Conservation (phyloP, 352 stramenopile species). For the Saprolegnia diclina region DNA sequence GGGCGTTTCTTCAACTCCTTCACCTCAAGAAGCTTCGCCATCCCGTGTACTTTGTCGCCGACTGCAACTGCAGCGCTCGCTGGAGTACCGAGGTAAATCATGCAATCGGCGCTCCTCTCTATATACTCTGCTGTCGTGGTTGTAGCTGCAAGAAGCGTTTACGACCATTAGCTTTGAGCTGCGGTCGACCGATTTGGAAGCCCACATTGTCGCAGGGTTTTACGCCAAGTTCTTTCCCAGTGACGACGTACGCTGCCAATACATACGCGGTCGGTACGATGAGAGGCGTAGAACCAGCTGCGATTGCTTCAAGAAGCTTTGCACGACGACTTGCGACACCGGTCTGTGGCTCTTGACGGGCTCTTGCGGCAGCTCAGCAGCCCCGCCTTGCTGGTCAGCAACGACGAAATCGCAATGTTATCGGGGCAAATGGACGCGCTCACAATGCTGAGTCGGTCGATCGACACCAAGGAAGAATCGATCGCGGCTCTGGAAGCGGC, state of each 20-base stretch:
- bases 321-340: slow-evolving; percentile 18
- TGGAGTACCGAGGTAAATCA: slow-evolving; percentile 27
- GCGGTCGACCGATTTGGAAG: neutral
- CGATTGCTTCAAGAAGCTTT: slow-evolving; percentile 8
- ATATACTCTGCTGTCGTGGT: neutral
- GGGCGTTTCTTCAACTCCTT: slow-evolving; percentile 6
- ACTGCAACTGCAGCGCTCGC: neutral
- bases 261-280: neutral
- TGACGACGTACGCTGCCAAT: neutral
- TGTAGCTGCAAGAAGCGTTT: slow-evolving; percentile 20
- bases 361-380: slow-evolving; percentile 14
- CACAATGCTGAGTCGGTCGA: neutral
- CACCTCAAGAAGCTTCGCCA: neutral
- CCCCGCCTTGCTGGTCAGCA: neutral
- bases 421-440: slow-evolving; percentile 10
- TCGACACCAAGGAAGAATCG: slow-evolving; percentile 13
- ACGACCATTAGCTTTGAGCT: slow-evolving; percentile 19
- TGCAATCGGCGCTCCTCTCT: neutral
- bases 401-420: slow-evolving; percentile 14
- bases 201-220: neutral
- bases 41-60: slow-evolving; percentile 18
- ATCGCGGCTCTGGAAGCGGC: neutral
- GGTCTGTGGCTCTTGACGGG: neutral
- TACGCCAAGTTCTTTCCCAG: slow-evolving; percentile 3
- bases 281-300: slow-evolving; percentile 3